These are phyloP conservation scores for Starmerella stigmatis DNA, from an alignment of 805 yeast species.

Conservation along the genomic window DNA sequence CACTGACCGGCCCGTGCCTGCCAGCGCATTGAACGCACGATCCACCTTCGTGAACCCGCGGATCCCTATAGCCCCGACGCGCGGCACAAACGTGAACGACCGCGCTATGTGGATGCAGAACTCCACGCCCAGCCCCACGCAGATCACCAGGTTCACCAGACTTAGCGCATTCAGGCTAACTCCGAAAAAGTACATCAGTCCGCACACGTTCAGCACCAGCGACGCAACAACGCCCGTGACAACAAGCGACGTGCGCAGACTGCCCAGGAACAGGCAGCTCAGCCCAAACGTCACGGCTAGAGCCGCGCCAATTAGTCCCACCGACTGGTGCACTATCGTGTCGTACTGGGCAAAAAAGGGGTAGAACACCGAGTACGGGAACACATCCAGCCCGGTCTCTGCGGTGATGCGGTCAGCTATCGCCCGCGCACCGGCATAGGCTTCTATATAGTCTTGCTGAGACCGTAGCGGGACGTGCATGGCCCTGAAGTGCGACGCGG, in stretches of 20 bases:
- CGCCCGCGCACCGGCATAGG: slow-evolving; percentile 61
- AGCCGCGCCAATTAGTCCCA: slow-evolving; percentile 37
- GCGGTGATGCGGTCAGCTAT: slow-evolving; percentile 43
- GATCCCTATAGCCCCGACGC: slow-evolving; percentile 27
- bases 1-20: slow-evolving; percentile 80
- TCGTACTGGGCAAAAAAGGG: slow-evolving; percentile 84
- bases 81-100: slow-evolving; percentile 50
- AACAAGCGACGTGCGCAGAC: slow-evolving; percentile 47
- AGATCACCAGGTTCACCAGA: slow-evolving; percentile 80
- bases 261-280: slow-evolving; percentile 54
- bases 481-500: slow-evolving; percentile 46
- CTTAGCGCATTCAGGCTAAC: slow-evolving; percentile 81
- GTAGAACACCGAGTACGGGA: slow-evolving; percentile 90
- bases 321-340: slow-evolving; percentile 49
- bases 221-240: slow-evolving; percentile 49
- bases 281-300: slow-evolving; percentile 27
- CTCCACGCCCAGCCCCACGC: slow-evolving; percentile 88
- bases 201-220: slow-evolving; percentile 65
- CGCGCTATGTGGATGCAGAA: slow-evolving; percentile 81
- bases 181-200: slow-evolving; percentile 62
- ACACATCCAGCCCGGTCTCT: slow-evolving; percentile 43
- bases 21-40: slow-evolving; percentile 47
- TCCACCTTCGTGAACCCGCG: slow-evolving; percentile 29
- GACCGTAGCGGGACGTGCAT: slow-evolving; percentile 71
- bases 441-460: slow-evolving; percentile 73